These are phyloP conservation scores for Cladochytrium tenue DNA, from an alignment of 371 early-diverging fungal species.

Conservation along the genomic window DNA sequence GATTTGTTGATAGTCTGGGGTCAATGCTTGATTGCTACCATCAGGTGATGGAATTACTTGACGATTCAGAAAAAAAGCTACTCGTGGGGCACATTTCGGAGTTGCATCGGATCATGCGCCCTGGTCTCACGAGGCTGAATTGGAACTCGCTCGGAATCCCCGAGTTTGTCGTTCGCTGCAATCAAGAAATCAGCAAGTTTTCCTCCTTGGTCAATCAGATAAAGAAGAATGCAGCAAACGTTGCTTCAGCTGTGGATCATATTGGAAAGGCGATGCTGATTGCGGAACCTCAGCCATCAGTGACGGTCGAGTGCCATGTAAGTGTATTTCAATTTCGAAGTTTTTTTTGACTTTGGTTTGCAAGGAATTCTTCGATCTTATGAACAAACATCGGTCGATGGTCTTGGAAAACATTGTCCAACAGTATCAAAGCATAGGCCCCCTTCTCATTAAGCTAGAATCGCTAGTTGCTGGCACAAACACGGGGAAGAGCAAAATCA, in stretches of 20 bases:
- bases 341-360: background rate
- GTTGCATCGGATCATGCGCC: conserved; percentile 59
- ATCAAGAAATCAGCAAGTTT: conserved; percentile 59
- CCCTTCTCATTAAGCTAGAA: conserved; percentile 63
- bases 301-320: conserved; percentile 55
- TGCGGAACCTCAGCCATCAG: conserved; percentile 46
- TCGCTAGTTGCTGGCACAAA: conserved; percentile 61
- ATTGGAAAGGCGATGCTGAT: conserved; percentile 50
- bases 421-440: conserved; percentile 59
- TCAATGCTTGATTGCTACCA: conserved; percentile 50
- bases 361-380: conserved; percentile 58
- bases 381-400: conserved; percentile 45
- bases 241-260: conserved; percentile 50
- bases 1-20: conserved; percentile 50
- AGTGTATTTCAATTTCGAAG: background rate
- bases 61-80: conserved; percentile 51
- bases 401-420: conserved; percentile 47
- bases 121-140: conserved; percentile 60
- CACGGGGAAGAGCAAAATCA: conserved; percentile 52
- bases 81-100: conserved; percentile 48
- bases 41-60: conserved; percentile 44
- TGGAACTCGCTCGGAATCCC: conserved; percentile 65
- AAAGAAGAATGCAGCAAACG: conserved; percentile 58
- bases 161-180: conserved; percentile 57
- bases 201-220: conserved; percentile 61